These are phyloP conservation scores for Sclerospora graminicola DNA, from an alignment of 352 stramenopile species.

Conservation along the genomic window DNA sequence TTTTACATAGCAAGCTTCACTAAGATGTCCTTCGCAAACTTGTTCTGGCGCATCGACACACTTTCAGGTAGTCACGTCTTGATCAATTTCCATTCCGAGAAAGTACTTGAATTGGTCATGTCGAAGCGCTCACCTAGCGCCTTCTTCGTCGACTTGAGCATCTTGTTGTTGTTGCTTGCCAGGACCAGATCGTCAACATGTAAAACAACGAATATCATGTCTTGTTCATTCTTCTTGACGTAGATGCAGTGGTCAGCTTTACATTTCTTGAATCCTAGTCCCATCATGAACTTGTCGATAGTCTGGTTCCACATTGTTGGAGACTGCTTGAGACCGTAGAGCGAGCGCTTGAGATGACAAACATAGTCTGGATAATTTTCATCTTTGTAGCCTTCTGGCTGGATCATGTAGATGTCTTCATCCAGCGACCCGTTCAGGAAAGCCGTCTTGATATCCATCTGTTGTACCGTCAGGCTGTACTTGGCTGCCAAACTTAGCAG, in stretches of 20 bases:
- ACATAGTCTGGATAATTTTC: no score
- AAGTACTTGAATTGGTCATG: neutral
- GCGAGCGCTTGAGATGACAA: no score
- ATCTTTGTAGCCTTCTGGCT: neutral
- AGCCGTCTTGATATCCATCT: no score
- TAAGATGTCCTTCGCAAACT: neutral
- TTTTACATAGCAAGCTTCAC: neutral
- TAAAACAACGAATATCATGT: constrained; percentile 9
- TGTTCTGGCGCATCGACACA: neutral
- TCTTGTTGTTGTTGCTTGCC: neutral
- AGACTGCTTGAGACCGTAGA: no score
- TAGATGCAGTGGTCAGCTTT: no score
- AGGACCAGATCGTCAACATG: neutral
- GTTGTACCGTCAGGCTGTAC: neutral
- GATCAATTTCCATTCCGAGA: no score
- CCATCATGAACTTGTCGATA: neutral
- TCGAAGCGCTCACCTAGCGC: neutral
- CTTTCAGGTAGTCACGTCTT: no score
- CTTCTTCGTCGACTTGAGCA: neutral
- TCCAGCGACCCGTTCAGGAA: no score
- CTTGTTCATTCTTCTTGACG: neutral
- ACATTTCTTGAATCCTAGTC: no score
- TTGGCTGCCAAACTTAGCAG: no score
- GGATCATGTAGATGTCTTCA: neutral
- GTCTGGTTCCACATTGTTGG: neutral